Percentiles rank a stretch among this genome's conserved stretches.
These are phyloP conservation scores for Clitopilus passeckerianus DNA, from an alignment of 768 basidiomycete genomes.

Conservation along the genomic window DNA sequence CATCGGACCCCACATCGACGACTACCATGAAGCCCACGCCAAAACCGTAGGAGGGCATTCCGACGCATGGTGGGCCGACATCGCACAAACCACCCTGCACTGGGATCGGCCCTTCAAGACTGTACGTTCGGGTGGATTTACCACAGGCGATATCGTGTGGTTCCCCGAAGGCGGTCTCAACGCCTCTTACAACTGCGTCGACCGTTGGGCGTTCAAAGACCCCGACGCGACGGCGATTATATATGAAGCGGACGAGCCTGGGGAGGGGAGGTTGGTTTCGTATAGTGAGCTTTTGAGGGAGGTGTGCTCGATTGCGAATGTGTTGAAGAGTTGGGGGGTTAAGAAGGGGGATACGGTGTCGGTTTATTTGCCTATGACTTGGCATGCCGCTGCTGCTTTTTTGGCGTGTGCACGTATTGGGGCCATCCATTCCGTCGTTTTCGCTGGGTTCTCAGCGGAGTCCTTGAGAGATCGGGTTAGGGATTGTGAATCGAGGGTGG, in stretches of 20 bases:
- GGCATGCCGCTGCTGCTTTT: constrained; percentile 95
- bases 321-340: constrained; percentile 83
- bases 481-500: constrained; percentile 85
- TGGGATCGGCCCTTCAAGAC: constrained; percentile 91
- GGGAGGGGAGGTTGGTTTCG: constrained; percentile 67
- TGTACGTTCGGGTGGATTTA: constrained; percentile 79
- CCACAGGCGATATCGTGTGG: constrained; percentile 87
- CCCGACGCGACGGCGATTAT: constrained; percentile 94
- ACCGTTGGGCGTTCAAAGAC: constrained; percentile 89
- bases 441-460: constrained; percentile 96
- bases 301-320: constrained; percentile 86
- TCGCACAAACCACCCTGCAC: constrained; percentile 70
- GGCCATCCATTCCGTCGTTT: constrained; percentile 94
- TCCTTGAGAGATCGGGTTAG: constrained; percentile 87
- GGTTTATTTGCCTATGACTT: constrained; percentile 91
- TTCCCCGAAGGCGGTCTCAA: constrained; percentile 94
- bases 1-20: constrained; percentile 72
- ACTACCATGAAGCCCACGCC: constrained; percentile 63
- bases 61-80: constrained; percentile 82
- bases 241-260: constrained; percentile 96
- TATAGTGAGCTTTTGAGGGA: constrained; percentile 87
- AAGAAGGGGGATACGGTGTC: constrained; percentile 95
- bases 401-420: constrained; percentile 97
- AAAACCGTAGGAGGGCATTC: constrained; percentile 71
- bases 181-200: constrained; percentile 96